Base-by-base conservation (phyloP, 2,329 filamentous ascomycete species). In the Cytospora piceicola region DNA sequence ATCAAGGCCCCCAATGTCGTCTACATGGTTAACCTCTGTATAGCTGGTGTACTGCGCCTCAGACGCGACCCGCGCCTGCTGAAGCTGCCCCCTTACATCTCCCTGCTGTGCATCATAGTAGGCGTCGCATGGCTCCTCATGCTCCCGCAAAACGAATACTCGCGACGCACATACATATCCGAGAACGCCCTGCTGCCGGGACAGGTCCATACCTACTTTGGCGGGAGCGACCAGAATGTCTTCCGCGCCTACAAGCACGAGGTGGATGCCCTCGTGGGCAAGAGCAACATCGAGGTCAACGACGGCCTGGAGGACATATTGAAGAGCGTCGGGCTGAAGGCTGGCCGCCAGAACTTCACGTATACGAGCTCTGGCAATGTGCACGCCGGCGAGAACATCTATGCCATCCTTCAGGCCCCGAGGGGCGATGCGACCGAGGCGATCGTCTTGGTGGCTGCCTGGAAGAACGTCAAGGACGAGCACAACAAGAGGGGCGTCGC, bases 201-300 rank as follows among this genome's bases (percentile, higher is more conserved):
- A 2, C 95, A 99, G 78, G 95, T 98, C 11, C 94, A 98, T 79
- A 97, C 95, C 1, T 99, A 99, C 78, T 99, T 99, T 75, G 90
- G 92, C 8, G 95, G 95, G 22, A 97, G 93, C 77, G 95, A 99
- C 76, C 94, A 98, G 80, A 91, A 97, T 77, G 87, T 98, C 70
- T 94, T 98, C 74, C 86, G 93, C 56, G 95, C 93, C 9, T 98
- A 96, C 77, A 88, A 90, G 73, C 89, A 92, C 74, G 95, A 98
- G 79, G 83, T 97, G 59, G 87, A 91, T 71, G 82, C 79, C 11
- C 74, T 94, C 67, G 82, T 80, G 63, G 49, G 17, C n/a, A 49
- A 58, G 56, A 52, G 29, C 6, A 53, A 60, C 17, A 24, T 55
- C 67, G 87, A 85, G 69, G 80, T 89, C 63, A 93, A 91, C 66